Base-by-base conservation (phyloP, 1,139 yeast species). In the Kluyveromyces sp. region DNA sequence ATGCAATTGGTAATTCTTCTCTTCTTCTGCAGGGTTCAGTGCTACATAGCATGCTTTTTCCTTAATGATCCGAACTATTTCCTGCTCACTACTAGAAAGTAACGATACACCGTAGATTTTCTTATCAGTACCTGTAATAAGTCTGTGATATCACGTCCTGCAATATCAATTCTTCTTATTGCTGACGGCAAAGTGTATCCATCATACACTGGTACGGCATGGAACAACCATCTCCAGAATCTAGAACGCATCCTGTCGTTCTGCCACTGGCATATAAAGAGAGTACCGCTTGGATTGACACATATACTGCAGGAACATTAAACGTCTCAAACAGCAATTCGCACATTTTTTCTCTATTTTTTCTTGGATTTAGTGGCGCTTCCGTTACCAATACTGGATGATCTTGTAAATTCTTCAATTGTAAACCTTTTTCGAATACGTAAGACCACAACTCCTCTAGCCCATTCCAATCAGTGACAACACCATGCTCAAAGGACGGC, bases 161-260 rank as follows among this genome's bases (percentile, higher is more conserved):
- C 97, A 30, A 88, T 66, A 60, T 89, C 95, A 56, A 84, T 73
- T 49, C 97, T 68, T 61, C 78, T 78, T 21, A 87, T 79, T 1
- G 94, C 81, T 2, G 82, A 73, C 0, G 90, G 81, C 29, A 90
- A 64, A 5, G 92, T 73, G 64, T 87, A 89, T 4, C 97, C 97
- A 50, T 88, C 92, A 64, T 77, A 90, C 0, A 92, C 88, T 0
- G 97, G 96, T 1, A 88, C 95, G 6, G 87, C 75, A 60, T 86
- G 92, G 85, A 78, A 27, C 88, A 95, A 3, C 97, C 97, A 61
- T 90, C 97, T 3, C 97, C 97, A 36, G 85, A 78, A 62, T 90
- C 97, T 10, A 90, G 64, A 7, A 88, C 95, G 37, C 87, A 77
- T 1, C 97, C 97, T 0, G 96, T 89, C 2, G 97, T 90, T 54